These are phyloP conservation scores for Copromyces sp. DNA, from an alignment of 495 filamentous ascomycete genomes.

Conservation along the genomic window DNA sequence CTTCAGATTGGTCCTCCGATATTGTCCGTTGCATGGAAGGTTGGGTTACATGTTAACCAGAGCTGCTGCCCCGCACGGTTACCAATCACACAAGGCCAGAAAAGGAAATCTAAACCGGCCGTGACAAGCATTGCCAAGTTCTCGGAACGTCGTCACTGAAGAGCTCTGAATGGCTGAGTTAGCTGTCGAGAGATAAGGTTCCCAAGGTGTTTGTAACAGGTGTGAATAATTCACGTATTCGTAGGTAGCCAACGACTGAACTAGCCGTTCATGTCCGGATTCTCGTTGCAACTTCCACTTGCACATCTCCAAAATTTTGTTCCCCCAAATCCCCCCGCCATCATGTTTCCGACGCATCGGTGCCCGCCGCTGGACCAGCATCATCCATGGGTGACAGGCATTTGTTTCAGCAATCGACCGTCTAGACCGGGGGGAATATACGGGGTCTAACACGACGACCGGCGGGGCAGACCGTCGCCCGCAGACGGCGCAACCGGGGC, in stretches of 20 bases:
- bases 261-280: not conserved
- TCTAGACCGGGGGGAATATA: not conserved
- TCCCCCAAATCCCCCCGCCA: not conserved
- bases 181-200: not conserved
- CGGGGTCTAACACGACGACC: not conserved
- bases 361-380: not conserved
- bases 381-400: not conserved
- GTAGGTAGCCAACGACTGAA: not conserved
- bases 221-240: not conserved
- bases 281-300: not conserved
- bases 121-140: not conserved
- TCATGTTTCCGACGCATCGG: not conserved
- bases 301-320: not conserved
- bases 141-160: not conserved
- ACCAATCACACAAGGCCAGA: not conserved
- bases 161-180: not conserved
- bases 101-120: not conserved
- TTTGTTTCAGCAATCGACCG: not conserved
- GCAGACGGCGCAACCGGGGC: not conserved
- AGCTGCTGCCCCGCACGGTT: not conserved
- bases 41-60: not conserved
- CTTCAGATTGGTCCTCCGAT: not conserved
- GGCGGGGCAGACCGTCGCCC: not conserved
- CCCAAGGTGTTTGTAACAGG: not conserved
- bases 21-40: not conserved